Conservation (phyloP, 495 filamentous ascomycete genomes). For the Apodospora peruviana region DNA sequence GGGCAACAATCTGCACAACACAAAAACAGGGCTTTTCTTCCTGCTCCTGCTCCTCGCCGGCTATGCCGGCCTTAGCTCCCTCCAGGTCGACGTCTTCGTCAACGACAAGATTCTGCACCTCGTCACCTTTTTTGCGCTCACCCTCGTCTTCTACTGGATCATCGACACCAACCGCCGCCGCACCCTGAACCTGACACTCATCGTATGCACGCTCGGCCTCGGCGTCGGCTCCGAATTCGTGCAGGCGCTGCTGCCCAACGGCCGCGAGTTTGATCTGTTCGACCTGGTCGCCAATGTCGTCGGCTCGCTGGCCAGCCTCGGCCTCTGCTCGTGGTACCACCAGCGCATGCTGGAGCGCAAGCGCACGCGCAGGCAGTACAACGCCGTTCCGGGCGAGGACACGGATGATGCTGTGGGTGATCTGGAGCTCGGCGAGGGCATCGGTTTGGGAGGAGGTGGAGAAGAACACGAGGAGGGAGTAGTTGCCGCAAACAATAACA, state of each 20-base stretch:
- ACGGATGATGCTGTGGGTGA: conserved; percentile 49
- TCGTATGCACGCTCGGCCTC: conserved; percentile 66
- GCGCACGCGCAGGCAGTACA: conserved; percentile 66
- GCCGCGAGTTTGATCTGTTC: conserved; percentile 73
- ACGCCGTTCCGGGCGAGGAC: conserved; percentile 49
- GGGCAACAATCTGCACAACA: not conserved
- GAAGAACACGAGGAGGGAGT: conserved; percentile 29
- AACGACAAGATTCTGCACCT: conserved; percentile 92
- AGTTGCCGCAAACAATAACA: conserved; percentile 15
- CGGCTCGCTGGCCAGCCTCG: conserved; percentile 66
- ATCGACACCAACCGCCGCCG: conserved; percentile 83
- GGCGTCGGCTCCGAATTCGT: conserved; percentile 82
- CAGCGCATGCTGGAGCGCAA: conserved; percentile 90
- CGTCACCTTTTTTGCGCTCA: conserved; percentile 83
- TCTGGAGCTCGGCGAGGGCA: conserved; percentile 51
- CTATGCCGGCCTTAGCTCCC: conserved; percentile 68
- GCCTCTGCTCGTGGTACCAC: conserved; percentile 83
- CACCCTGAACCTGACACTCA: conserved; percentile 75
- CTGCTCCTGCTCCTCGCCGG: conserved; percentile 68
- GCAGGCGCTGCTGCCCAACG: conserved; percentile 76
- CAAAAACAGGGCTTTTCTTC: conserved; percentile 62
- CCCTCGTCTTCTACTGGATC: conserved; percentile 92
- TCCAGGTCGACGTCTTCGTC: conserved; percentile 45
- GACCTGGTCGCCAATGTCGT: conserved; percentile 85
- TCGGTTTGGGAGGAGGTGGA: conserved; percentile 30